These are phyloP conservation scores for Cardamine occulta DNA, from an alignment of 345 rosid genomes.

Conservation along the genomic window DNA sequence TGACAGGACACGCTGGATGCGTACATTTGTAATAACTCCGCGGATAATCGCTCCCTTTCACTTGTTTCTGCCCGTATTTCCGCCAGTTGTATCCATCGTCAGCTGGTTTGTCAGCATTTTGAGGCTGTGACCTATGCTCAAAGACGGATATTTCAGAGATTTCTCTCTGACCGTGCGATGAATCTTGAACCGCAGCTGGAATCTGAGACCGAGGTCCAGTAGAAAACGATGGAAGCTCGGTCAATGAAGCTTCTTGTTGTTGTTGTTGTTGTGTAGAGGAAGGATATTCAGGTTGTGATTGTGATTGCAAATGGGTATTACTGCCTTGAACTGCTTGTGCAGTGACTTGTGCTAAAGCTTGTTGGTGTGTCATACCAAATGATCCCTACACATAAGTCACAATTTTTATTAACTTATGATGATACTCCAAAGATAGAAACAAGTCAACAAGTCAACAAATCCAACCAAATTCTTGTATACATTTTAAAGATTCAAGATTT, in stretches of 20 bases:
- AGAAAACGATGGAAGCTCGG: slow-evolving; percentile 40
- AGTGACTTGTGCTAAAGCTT: slow-evolving; percentile 80
- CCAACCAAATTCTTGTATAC: not conserved
- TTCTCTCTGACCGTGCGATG: slow-evolving; percentile 42
- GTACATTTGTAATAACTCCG: slow-evolving; percentile 91
- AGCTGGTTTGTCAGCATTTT: slow-evolving; percentile 62
- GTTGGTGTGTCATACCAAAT: slow-evolving; percentile 83
- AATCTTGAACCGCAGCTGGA: slow-evolving; percentile 37
- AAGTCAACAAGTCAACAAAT: not conserved
- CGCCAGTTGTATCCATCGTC: slow-evolving; percentile 87
- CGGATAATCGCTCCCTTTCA: slow-evolving; percentile 81
- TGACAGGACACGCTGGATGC: slow-evolving; percentile 68
- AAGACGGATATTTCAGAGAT: slow-evolving; percentile 46
- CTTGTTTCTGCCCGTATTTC: slow-evolving; percentile 91
- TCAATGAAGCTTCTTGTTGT: slow-evolving; percentile 30
- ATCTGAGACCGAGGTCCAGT: slow-evolving; percentile 42
- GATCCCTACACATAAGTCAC: slow-evolving; percentile 54
- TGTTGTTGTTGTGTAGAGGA: slow-evolving; percentile 45
- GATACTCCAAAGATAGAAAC: not conserved
- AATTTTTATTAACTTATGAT: not conserved
- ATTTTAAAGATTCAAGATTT: slow-evolving; percentile 19
- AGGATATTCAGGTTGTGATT: slow-evolving; percentile 44
- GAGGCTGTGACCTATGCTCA: slow-evolving; percentile 54
- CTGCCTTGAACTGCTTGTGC: slow-evolving; percentile 74
- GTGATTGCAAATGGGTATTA: slow-evolving; percentile 39